Evolutionary conservation across 257 asterid species (phyloP).

Genomic region (Petrea volubilis): DNA sequence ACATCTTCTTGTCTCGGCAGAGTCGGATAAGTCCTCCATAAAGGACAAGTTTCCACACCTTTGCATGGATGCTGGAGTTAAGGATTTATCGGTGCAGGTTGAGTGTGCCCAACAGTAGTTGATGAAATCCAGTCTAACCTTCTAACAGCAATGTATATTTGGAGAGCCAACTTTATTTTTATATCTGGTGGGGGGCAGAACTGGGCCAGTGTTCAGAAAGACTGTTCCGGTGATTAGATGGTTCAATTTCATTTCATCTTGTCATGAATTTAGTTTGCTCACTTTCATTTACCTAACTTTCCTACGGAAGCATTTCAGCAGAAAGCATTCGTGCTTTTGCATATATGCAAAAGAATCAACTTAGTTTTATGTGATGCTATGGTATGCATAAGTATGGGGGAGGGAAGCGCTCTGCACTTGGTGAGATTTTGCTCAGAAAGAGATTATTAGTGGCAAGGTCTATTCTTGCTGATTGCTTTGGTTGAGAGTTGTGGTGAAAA

Average conservation of each 20-base stretch:
- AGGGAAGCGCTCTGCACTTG: not conserved
- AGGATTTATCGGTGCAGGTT: slow-evolving; percentile 80
- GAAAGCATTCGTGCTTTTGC: too few species aligned
- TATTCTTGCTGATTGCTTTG: too few species aligned
- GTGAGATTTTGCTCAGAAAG: not conserved
- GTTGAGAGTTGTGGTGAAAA: too few species aligned
- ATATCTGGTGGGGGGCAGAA: slow-evolving; percentile 20
- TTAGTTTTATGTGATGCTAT: not conserved
- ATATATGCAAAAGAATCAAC: too few species aligned
- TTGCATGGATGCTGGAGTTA: slow-evolving; percentile 69
- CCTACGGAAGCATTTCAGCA: not conserved
- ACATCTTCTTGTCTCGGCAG: slow-evolving; percentile 74
- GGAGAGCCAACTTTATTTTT: not conserved
- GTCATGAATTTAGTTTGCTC: not conserved
- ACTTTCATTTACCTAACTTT: not conserved
- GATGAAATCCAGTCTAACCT: slow-evolving; percentile 16
- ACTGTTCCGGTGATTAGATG: slow-evolving; percentile 20
- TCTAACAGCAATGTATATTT: slow-evolving; percentile 17
- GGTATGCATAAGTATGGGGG: not conserved
- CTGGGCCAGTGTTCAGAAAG: slow-evolving; percentile 3
- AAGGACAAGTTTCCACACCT: slow-evolving; percentile 48
- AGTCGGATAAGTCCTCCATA: slow-evolving; percentile 46
- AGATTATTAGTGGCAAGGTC: not conserved
- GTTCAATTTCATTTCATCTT: slow-evolving; percentile 14
- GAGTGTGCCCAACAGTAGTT: slow-evolving; percentile 46